Conservation (phyloP, 768 basidiomycete genomes). For the Lepiota venenata region DNA sequence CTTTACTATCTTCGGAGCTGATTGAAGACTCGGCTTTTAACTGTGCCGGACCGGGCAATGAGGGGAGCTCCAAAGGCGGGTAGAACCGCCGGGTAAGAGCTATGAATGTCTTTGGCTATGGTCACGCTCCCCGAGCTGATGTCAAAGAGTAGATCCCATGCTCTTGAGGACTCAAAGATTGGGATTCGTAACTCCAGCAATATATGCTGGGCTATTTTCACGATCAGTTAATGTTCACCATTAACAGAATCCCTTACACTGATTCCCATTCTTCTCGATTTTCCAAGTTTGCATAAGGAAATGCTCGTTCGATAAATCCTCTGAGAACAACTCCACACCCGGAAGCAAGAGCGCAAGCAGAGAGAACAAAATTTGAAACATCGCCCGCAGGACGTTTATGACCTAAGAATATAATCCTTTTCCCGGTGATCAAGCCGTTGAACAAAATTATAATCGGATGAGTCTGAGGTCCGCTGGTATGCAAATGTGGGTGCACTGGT, state of each 20-base stretch:
- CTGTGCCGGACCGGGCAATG: slow-evolving; percentile 53
- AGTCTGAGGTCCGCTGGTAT: slow-evolving; percentile 86
- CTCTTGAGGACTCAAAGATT: slow-evolving; percentile 82
- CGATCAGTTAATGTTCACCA: not conserved
- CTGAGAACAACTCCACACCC: slow-evolving; percentile 83
- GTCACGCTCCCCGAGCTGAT: slow-evolving; percentile 84
- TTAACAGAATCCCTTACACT: slow-evolving; percentile 51
- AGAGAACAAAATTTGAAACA: slow-evolving; percentile 88
- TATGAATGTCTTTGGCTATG: slow-evolving; percentile 81
- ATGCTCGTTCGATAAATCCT: slow-evolving; percentile 88
- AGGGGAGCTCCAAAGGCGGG: slow-evolving; percentile 40
- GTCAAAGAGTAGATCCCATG: slow-evolving; percentile 95
- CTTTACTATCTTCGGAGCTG: slow-evolving; percentile 65
- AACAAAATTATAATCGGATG: slow-evolving; percentile 95
- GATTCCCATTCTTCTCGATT: slow-evolving; percentile 89
- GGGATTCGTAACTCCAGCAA: slow-evolving; percentile 98
- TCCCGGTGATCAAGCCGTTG: slow-evolving; percentile 93
- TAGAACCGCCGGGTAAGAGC: slow-evolving; percentile 46
- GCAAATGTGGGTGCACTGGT: slow-evolving; percentile 87
- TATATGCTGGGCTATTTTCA: slow-evolving; percentile 73
- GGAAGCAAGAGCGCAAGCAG: slow-evolving; percentile 90
- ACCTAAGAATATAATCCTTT: slow-evolving; percentile 94
- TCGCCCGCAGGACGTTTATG: slow-evolving; percentile 86
- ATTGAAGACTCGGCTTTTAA: slow-evolving; percentile 62
- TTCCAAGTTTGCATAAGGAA: slow-evolving; percentile 91